phyloP scores from a whole-genome alignment of 2,329 filamentous ascomycete genomes.

The Colletotrichum lini region DNA sequence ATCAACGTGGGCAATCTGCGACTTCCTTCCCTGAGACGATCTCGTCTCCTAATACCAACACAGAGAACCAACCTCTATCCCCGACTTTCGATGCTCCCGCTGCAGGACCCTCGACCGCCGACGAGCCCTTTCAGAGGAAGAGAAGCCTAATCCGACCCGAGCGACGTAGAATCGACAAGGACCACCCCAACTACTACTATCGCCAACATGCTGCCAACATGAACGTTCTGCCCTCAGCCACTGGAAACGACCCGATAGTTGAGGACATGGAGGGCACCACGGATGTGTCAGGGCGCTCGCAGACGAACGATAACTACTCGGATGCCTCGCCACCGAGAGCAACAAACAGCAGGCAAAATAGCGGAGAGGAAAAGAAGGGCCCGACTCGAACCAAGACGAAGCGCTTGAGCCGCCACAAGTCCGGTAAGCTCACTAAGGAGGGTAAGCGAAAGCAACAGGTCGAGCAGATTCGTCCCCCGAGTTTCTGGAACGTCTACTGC shows the following conservation, averaged over 20 bases:
- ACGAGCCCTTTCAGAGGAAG: constrained; percentile 73
- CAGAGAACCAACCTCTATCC: constrained; percentile 70
- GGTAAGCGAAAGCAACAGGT: constrained; percentile 68
- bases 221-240: constrained; percentile 89
- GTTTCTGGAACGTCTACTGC: constrained; percentile 96
- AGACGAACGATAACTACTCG: constrained; percentile 61
- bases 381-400: constrained; percentile 49
- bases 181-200: constrained; percentile 97
- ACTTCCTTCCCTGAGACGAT: constrained; percentile 73
- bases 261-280: constrained; percentile 82
- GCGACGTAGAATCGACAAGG: constrained; percentile 84
- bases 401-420: constrained; percentile 60
- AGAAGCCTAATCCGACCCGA: constrained; percentile 92
- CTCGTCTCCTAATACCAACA: constrained; percentile 66
- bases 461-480: constrained; percentile 82
- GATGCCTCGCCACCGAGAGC: constrained; percentile 55
- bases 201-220: constrained; percentile 95
- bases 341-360: constrained; percentile 49
- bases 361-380: constrained; percentile 56
- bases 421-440: constrained; percentile 76
- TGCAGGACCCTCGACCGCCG: constrained; percentile 33
- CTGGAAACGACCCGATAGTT: constrained; percentile 89
- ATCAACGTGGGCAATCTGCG: constrained; percentile 70
- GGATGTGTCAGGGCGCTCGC: constrained; percentile 61
- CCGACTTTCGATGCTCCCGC: constrained; percentile 57